phyloP scores from a whole-genome alignment of 495 filamentous ascomycete species.

The Hypomontagnella submonticulosa region DNA sequence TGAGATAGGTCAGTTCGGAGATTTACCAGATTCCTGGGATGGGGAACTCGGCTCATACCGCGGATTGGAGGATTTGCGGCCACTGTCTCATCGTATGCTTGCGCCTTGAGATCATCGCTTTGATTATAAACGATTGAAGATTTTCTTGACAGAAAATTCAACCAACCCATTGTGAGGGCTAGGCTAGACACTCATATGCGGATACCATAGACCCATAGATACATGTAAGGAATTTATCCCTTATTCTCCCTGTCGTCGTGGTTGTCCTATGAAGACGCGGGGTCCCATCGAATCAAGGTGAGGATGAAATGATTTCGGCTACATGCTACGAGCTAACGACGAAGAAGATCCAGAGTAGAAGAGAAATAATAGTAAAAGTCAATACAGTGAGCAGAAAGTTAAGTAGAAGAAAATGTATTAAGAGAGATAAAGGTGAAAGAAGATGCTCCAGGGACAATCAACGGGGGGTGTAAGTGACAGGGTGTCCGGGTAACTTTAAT shows the following conservation, averaged over 20 bases:
- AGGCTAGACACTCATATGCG: slow-evolving; percentile 15
- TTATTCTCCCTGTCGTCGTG: slow-evolving; percentile 24
- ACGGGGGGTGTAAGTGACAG: slow-evolving; percentile 12
- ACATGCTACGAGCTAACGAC: slow-evolving; percentile 23
- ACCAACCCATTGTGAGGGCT: slow-evolving; percentile 54
- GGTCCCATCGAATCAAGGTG: slow-evolving; percentile 29
- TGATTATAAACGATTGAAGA: slow-evolving; percentile 36
- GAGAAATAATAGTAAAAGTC: background rate
- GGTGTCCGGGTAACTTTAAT: slow-evolving; percentile 25
- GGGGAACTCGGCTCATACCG: slow-evolving; percentile 47
- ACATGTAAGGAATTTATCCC: slow-evolving; percentile 17
- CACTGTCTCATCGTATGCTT: slow-evolving; percentile 46
- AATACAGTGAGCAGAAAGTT: background rate
- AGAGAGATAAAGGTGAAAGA: slow-evolving; percentile 17
- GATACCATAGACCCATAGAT: slow-evolving; percentile 11
- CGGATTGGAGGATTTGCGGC: slow-evolving; percentile 45
- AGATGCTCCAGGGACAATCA: background rate
- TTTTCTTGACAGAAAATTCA: slow-evolving; percentile 54
- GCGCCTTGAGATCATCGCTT: slow-evolving; percentile 42
- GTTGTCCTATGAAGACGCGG: slow-evolving; percentile 24
- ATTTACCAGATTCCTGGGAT: slow-evolving; percentile 42
- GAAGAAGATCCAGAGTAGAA: slow-evolving; percentile 7
- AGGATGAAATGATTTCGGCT: slow-evolving; percentile 8
- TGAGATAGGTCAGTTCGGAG: slow-evolving; percentile 38
- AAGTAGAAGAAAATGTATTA: slow-evolving; percentile 18